A percentile compares a stretch with the other conserved stretches of the same genome.
Conservation (phyloP, 352 stramenopile species). For the Elongisporangium prolatum region DNA sequence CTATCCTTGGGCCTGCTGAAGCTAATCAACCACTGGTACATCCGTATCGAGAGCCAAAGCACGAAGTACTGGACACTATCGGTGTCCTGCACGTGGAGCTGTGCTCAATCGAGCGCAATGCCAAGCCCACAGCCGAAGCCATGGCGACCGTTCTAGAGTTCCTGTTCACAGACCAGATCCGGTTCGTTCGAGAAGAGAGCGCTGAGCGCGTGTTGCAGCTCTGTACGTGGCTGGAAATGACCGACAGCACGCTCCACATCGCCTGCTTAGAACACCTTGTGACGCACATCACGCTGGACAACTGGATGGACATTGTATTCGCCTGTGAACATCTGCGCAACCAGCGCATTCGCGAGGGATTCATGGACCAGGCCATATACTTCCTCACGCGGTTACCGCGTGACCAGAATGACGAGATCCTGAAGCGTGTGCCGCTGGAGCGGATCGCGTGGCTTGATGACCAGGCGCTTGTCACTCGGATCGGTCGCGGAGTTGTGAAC, state of each 20-base stretch:
- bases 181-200: conserved; percentile 22
- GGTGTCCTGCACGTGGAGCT: conserved; percentile 41
- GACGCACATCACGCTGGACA: conserved; percentile 17
- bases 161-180: conserved; percentile 37
- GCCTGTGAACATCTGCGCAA: conserved; percentile 16
- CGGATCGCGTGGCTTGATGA: conserved; percentile 31
- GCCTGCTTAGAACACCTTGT: conserved; percentile 28
- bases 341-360: conserved; percentile 9
- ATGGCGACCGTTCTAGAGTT: conserved; percentile 56
- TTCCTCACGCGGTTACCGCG: conserved; percentile 24
- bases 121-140: conserved; percentile 25
- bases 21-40: conserved; percentile 3
- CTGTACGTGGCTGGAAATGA: conserved; percentile 37
- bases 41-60: background rate
- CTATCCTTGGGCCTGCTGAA: background rate
- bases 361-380: conserved; percentile 27
- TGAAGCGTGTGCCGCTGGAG: conserved; percentile 27
- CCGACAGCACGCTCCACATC: conserved; percentile 29
- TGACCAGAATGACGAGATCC: conserved; percentile 16
- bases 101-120: background rate
- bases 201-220: conserved; percentile 34
- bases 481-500: conserved; percentile 30
- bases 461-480: conserved; percentile 11
- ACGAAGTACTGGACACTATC: background rate
- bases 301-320: conserved; percentile 50